Base-by-base conservation (phyloP, 192 early-diverging fungal species). In the Radiomyces spectabilis region DNA sequence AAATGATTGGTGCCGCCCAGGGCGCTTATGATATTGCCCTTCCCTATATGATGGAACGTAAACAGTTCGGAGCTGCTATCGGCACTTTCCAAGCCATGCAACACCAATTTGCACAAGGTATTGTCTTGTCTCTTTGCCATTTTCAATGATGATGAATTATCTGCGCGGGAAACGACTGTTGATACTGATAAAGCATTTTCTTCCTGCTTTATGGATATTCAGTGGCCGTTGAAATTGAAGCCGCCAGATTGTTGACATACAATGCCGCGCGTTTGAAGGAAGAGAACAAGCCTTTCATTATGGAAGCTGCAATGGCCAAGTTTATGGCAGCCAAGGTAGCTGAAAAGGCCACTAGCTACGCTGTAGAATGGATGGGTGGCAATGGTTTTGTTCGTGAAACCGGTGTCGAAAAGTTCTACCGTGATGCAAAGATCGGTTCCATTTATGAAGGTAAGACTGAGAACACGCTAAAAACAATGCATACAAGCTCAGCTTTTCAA, bases 291-390 rank as follows among this genome's bases (percentile, higher is more conserved):
- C 69, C 79, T 34, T 95, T 98, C 65, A 78, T 93, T 25, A 92
- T 88, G 83, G 84, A 98, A 69, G 95, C 95, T 40, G 93, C 93
- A 34, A 96, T 98, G 93, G 91, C 92, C 59, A 98, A 98, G 79
- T 78, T 95, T 30, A 94, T 85, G 65, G 84, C 95, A 24, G 87
- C 87, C 51, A 92, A 95, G 78, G 88, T 98, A 46, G 95, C 95
- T 25, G 92, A 98, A 62, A 50, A 43, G 33, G 77, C 91, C 12
- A 82, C 91, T 8, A 84, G 86, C 9, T 85, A 85, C 59, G 87
- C 91, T 37, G 79, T 98, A 52, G 95, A 98, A 75, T 98, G 92
- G 93, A 81, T 92, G 74, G 95, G 95, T 65, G 95, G 95, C 42
- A 84, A 93, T 46, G 95, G 93, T 18, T 98, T 98, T 77, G 93